Base-by-base conservation (phyloP, 176 grass and related monocot species). In the Triticum turgidum region DNA sequence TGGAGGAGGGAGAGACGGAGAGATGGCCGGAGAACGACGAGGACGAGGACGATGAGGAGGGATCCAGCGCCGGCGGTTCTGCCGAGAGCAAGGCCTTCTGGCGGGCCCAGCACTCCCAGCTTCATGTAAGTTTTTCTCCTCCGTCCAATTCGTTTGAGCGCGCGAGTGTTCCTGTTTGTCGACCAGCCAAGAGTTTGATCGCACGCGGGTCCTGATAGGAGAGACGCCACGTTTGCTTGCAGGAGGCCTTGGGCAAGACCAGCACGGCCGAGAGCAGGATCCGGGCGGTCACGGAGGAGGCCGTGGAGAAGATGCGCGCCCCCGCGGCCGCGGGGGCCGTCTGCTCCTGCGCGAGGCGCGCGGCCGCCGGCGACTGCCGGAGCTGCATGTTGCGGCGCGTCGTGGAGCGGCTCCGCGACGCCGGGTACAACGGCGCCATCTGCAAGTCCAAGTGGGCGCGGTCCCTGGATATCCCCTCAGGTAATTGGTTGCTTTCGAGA, bases 371-470 rank as follows among this genome's bases (percentile, higher is more conserved):
- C 1, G 87, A 83, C 34, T 95, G 96, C 87, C 92, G 93, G 61
- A 85, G 66, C 42, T 98, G 96, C 88, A 74, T 76, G 71, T 84
- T 96, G 12, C 86, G 74, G 9, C 86, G 80, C 82, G 89, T 94
- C 65, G 34, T 87, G 17, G 58, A 86, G 25, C 69, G 75, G 63
- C 92, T 98, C 73, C 79, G 74, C 47, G 76, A 90, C 65, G 81
- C 92, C 41, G 94, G 96, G 11, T 96, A 91, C 83, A 84, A 89
- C 86, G 96, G 96, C 80, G 90, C 90, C 58, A 54, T 96, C 79
- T 96, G 93, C 92, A 92, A 80, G 72, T 98, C 96, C 85, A 98
- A 96, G 83, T 96, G 96, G 96, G 85, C 45, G 61, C 86, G 82
- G 13, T 98, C 93, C 38, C 81, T 82, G 17, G 86, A 98, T 84